These are phyloP conservation scores for Naematelia encephala DNA, from an alignment of 768 basidiomycete genomes.

Conservation along the genomic window DNA sequence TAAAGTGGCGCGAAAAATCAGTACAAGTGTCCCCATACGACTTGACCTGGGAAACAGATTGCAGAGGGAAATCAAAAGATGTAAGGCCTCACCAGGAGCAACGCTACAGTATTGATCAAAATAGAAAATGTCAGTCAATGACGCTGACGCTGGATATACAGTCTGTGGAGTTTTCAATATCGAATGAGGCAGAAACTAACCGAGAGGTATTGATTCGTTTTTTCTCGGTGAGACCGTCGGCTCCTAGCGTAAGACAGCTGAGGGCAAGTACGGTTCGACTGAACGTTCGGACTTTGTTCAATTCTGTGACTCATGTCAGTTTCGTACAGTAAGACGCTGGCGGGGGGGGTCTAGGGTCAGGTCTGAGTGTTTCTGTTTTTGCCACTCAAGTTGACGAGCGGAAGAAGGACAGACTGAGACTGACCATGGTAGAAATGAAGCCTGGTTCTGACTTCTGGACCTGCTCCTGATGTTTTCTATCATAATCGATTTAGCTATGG, in stretches of 20 bases:
- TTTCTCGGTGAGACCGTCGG: conserved; percentile 26
- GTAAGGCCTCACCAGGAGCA: conserved; percentile 6
- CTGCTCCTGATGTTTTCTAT: conserved; percentile 35
- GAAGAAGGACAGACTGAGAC: neutral
- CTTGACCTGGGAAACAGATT: no score
- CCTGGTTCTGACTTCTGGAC: conserved; percentile 34
- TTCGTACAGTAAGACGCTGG: no score
- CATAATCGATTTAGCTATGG: neutral
- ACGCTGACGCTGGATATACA: no score
- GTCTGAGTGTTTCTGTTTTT: no score
- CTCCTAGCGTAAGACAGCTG: conserved; percentile 20
- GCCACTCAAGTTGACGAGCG: no score
- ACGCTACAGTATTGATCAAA: conserved; percentile 6
- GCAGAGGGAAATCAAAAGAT: no score
- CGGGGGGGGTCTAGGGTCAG: no score
- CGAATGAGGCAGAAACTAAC: conserved; percentile 10
- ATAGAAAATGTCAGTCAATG: no score
- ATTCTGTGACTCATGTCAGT: conserved; percentile 12
- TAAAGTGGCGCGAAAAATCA: conserved; percentile 1
- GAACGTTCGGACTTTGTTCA: conserved; percentile 37
- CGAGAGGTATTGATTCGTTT: conserved; percentile 19
- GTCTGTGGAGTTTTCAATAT: neutral
- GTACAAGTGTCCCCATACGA: neutral
- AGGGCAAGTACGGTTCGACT: conserved; percentile 27
- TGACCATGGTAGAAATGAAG: conserved; percentile 37